Conservation (phyloP, 257 asterid genomes). For the Jaltomata sinuosa region DNA sequence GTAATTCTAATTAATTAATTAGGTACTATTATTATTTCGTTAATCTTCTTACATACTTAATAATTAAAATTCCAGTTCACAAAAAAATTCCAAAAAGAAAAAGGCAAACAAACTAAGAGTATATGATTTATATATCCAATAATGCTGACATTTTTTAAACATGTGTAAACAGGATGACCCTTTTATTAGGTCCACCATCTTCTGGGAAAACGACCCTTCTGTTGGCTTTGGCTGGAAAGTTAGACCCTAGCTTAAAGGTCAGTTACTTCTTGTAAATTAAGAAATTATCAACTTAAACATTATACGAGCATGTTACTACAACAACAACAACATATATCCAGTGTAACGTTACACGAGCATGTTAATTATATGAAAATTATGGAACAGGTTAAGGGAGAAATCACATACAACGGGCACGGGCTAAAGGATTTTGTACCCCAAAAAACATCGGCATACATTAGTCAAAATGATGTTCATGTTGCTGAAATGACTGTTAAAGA, state of each 20-base stretch:
- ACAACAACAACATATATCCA: background rate
- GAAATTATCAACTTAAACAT: background rate
- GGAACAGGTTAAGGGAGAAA: constrained; percentile 58
- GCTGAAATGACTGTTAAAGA: constrained; percentile 98
- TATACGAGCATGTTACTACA: background rate
- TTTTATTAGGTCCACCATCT: constrained; percentile 61
- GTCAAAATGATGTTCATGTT: constrained; percentile 89
- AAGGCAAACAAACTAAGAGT: too few species aligned
- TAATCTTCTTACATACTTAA: too few species aligned
- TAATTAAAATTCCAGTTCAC: too few species aligned
- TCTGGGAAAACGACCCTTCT: constrained; percentile 62
- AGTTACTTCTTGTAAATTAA: background rate
- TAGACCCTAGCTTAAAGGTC: constrained; percentile 43
- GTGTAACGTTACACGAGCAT: background rate
- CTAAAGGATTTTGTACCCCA: constrained; percentile 71
- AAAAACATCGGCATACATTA: constrained; percentile 89
- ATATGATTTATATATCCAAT: too few species aligned
- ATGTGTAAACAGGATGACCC: constrained; percentile 47
- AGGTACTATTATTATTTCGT: too few species aligned
- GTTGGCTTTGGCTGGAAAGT: constrained; percentile 51
- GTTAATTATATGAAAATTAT: background rate
- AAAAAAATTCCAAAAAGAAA: too few species aligned
- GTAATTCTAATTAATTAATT: too few species aligned
- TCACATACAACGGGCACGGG: constrained; percentile 73
- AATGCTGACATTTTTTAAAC: background rate